Percentiles rank a stretch among this genome's conserved stretches.
Evolutionary conservation across 768 basidiomycete species (phyloP).

Genomic region (Sarcomyxa edulis): DNA sequence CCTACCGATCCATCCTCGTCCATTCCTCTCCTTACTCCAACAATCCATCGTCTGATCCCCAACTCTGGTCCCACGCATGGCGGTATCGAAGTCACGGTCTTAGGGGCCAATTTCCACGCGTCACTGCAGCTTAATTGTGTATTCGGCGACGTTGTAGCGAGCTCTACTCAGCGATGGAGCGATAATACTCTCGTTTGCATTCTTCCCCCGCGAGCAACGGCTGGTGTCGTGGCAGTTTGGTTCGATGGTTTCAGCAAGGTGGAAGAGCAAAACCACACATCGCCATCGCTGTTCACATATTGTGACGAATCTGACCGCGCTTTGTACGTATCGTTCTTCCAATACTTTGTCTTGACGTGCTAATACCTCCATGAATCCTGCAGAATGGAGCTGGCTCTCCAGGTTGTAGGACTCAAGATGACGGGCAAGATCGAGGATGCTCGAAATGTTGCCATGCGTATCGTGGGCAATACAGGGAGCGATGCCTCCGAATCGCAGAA

Average conservation of each 20-base stretch:
- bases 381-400: slow-evolving; percentile 93
- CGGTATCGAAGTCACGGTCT: slow-evolving; percentile 90
- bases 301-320: slow-evolving; percentile 86
- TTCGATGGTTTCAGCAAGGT: slow-evolving; percentile 70
- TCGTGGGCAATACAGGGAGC: slow-evolving; percentile 69
- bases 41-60: slow-evolving; percentile 83
- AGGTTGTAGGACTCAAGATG: slow-evolving; percentile 95
- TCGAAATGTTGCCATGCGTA: slow-evolving; percentile 88
- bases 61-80: slow-evolving; percentile 83
- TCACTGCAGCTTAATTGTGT: slow-evolving; percentile 67
- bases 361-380: slow-evolving; percentile 9
- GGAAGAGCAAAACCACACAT: slow-evolving; percentile 42
- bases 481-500: slow-evolving; percentile 39
- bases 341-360: slow-evolving; percentile 6
- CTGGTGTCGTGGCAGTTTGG: slow-evolving; percentile 88
- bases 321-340: slow-evolving; percentile 49
- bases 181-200: slow-evolving; percentile 91
- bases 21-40: slow-evolving; percentile 52
- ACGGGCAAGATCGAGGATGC: slow-evolving; percentile 93
- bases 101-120: slow-evolving; percentile 87
- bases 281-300: slow-evolving; percentile 78
- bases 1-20: slow-evolving; percentile 40
- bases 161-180: slow-evolving; percentile 86
- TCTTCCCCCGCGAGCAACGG: slow-evolving; percentile 72
- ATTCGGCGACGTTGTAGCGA: slow-evolving; percentile 81